Evolutionary conservation across 495 filamentous ascomycete species (phyloP).

Genomic region (Letharia columbiana): DNA sequence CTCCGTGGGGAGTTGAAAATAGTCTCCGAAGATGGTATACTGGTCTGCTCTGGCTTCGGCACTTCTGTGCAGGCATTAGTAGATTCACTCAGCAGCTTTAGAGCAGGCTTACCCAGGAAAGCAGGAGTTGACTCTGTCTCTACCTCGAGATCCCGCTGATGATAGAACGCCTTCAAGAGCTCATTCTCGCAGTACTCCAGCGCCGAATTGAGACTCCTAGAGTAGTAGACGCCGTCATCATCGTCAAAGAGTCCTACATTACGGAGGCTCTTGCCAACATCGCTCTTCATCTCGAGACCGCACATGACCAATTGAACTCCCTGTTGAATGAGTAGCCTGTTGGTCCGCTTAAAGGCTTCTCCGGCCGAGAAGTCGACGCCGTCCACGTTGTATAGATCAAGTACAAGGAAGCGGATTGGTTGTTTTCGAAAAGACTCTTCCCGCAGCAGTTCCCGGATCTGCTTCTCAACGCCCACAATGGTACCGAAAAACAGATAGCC

Average conservation of each 20-base stretch:
- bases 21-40: conserved; percentile 31
- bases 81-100: neutral
- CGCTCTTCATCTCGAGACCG: conserved; percentile 62
- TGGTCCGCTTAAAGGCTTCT: conserved; percentile 87
- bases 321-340: conserved; percentile 63
- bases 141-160: conserved; percentile 27
- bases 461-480: conserved; percentile 86
- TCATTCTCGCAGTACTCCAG: conserved; percentile 94
- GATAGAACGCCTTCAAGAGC: conserved; percentile 78
- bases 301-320: conserved; percentile 73
- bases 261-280: conserved; percentile 66
- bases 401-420: conserved; percentile 82
- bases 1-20: conserved; percentile 71
- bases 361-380: conserved; percentile 93
- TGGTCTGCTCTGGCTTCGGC: conserved; percentile 20
- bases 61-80: conserved; percentile 20
- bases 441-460: conserved; percentile 72
- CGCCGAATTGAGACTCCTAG: conserved; percentile 84
- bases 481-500: conserved; percentile 96
- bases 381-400: conserved; percentile 82
- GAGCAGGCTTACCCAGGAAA: conserved; percentile 17
- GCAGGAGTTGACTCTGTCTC: conserved; percentile 19
- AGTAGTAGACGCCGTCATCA: conserved; percentile 60
- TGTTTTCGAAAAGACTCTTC: conserved; percentile 65
- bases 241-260: conserved; percentile 70